Base-by-base conservation (phyloP, 2,329 filamentous ascomycete species). In the Apiospora marii region DNA sequence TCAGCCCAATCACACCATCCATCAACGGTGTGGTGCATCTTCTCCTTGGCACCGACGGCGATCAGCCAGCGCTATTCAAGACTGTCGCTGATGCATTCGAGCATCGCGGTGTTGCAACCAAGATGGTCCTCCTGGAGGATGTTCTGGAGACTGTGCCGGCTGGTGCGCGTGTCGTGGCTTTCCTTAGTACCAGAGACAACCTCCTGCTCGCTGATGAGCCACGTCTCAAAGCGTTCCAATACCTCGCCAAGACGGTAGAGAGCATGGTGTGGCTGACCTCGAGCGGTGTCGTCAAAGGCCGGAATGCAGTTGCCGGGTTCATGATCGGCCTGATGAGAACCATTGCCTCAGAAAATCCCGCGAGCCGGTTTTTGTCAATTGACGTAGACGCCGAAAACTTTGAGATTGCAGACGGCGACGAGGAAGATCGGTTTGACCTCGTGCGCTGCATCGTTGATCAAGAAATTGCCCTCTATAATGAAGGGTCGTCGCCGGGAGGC, bases 301-400 rank as follows among this genome's bases (percentile, higher is more conserved):
- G 67, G 3, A 76, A 77, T 61, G 75, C 79, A 6, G 72, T 75
- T 16, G 75, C 67, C 4, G 76, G 74, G 14, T 53, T 81, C 4
- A 73, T 77, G 6, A 13, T 73, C 7, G 80, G 80, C 13, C 72
- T 81, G 4, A 72, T 80, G 0, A 76, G 79, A 0, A 73, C 75
- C 0, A 49, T 81, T 16, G 70, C 58, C 19, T 77, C 75, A 2
- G 79, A 81, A 70, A 79, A 80, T 24, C 78, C 78, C 2, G 70
- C 73, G 0, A 46, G 24, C 16, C 53, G 69, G 4, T 79, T 74
- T 69, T 22, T 78, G 0, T 77, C 77, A 1, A 72, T 80, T 27
- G 77, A 79, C 48, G 64, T 79, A 27, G 74, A 77, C 22, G 72
- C 70, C 3, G 67, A 73, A 3, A 51, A 74, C 49, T 74, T 74